These are phyloP conservation scores for Nematocida ironsii DNA, from an alignment of 371 early-diverging fungal species.

Conservation along the genomic window DNA sequence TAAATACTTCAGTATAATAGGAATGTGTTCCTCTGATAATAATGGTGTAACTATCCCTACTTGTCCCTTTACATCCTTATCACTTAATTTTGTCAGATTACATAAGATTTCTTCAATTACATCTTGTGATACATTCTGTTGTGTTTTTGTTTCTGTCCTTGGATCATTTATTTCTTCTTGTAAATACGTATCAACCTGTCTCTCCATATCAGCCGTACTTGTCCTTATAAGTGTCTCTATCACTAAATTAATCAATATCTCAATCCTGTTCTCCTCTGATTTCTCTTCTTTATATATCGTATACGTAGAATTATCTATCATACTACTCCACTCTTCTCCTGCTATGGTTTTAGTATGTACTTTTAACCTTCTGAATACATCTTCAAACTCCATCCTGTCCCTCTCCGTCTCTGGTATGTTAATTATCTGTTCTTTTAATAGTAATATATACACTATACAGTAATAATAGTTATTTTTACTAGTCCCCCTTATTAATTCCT, in stretches of 20 bases:
- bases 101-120: conserved; percentile 39
- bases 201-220: conserved; percentile 47
- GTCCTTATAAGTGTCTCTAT: conserved; percentile 43
- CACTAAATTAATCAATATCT: conserved; percentile 11
- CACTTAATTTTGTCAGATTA: conserved; percentile 1
- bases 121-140: conserved; percentile 4
- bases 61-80: conserved; percentile 5
- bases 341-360: neutral
- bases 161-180: conserved; percentile 26
- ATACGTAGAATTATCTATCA: conserved; percentile 17
- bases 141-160: neutral
- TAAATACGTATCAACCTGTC: conserved; percentile 4
- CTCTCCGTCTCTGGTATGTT: neutral
- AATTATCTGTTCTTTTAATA: conserved; percentile 14
- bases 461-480: conserved; percentile 8
- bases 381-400: neutral
- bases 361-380: neutral
- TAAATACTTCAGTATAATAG: conserved; percentile 12
- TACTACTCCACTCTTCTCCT: neutral
- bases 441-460: conserved; percentile 14
- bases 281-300: conserved; percentile 14
- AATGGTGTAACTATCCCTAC: neutral
- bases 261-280: neutral
- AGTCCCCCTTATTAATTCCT: neutral
- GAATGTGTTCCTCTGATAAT: conserved; percentile 14